Evolutionary conservation across 768 basidiomycete species (phyloP).

Genomic region (Boletellus ananiceps): DNA sequence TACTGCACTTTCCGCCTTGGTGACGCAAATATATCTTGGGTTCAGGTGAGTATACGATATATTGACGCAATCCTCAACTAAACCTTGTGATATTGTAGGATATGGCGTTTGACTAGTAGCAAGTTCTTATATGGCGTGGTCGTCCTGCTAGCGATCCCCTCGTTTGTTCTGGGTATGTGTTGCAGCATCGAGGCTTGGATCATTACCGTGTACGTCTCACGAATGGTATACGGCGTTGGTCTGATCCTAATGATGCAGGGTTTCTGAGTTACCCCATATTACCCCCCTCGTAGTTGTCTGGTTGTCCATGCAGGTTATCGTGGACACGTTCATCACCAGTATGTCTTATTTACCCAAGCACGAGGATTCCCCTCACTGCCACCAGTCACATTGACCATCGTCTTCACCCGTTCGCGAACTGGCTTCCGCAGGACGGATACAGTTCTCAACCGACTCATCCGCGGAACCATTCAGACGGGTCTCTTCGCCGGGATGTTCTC

Average conservation of each 20-base stretch:
- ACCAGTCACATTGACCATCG: slow-evolving; percentile 22
- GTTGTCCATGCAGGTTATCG: slow-evolving; percentile 42
- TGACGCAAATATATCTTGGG: slow-evolving; percentile 48
- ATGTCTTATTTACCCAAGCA: background rate
- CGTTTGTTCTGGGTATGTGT: slow-evolving; percentile 41
- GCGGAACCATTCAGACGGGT: slow-evolving; percentile 53
- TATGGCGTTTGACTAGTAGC: slow-evolving; percentile 12
- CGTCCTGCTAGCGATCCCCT: slow-evolving; percentile 34
- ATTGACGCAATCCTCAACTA: background rate
- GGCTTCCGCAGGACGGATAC: slow-evolving; percentile 50
- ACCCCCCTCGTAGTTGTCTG: slow-evolving; percentile 42
- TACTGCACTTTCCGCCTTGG: slow-evolving; percentile 42
- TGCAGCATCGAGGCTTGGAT: slow-evolving; percentile 42
- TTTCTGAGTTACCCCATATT: slow-evolving; percentile 40
- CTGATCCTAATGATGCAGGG: slow-evolving; percentile 22
- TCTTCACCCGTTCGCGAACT: slow-evolving; percentile 42
- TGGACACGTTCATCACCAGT: slow-evolving; percentile 46
- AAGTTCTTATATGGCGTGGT: slow-evolving; percentile 32
- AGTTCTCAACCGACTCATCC: slow-evolving; percentile 49
- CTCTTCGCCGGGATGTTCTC: slow-evolving; percentile 50
- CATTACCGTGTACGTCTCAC: slow-evolving; percentile 34
- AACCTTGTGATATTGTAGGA: slow-evolving; percentile 3
- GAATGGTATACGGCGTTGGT: background rate
- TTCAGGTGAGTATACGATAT: slow-evolving; percentile 33
- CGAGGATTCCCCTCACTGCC: background rate